A percentile compares a stretch with the other conserved stretches of the same genome.
Evolutionary conservation across 2,329 filamentous ascomycete genomes (phyloP).

Genomic region (Lecanicillium sp.): DNA sequence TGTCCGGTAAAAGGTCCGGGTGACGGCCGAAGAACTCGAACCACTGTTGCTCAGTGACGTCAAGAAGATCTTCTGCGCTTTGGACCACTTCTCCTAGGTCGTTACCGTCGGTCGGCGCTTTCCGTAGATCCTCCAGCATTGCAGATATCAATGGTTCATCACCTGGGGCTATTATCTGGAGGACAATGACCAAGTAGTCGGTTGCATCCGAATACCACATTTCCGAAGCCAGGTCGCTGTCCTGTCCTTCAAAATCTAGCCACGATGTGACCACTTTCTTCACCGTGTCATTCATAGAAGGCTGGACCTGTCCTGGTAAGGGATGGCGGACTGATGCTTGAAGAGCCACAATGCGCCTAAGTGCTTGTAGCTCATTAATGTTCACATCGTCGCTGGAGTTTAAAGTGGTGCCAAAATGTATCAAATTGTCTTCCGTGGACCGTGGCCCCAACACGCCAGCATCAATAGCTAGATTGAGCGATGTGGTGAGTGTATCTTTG

Average conservation of each 20-base stretch:
- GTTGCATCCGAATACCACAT: conserved; percentile 1
- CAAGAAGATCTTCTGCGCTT: conserved; percentile 1
- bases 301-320: not conserved
- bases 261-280: conserved; percentile 2
- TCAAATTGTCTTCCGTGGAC: not conserved
- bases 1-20: not conserved
- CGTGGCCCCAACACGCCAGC: conserved; percentile 1
- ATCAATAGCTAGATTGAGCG: conserved; percentile 2
- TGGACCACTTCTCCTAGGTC: conserved; percentile 1
- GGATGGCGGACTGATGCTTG: conserved; percentile 2
- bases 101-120: not conserved
- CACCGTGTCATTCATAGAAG: not conserved
- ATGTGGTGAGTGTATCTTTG: not conserved
- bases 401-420: not conserved
- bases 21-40: conserved; percentile 3
- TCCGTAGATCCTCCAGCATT: conserved; percentile 4
- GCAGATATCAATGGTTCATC: conserved; percentile 3
- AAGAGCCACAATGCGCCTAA: conserved; percentile 4
- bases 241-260: conserved; percentile 1
- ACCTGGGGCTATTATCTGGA: conserved; percentile 4
- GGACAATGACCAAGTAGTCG: conserved; percentile 3
- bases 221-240: not conserved
- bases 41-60: conserved; percentile 4
- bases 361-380: conserved; percentile 3
- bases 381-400: not conserved